Evolutionary conservation across 441 rosid species (phyloP).

Genomic region (Capsella rubella): DNA sequence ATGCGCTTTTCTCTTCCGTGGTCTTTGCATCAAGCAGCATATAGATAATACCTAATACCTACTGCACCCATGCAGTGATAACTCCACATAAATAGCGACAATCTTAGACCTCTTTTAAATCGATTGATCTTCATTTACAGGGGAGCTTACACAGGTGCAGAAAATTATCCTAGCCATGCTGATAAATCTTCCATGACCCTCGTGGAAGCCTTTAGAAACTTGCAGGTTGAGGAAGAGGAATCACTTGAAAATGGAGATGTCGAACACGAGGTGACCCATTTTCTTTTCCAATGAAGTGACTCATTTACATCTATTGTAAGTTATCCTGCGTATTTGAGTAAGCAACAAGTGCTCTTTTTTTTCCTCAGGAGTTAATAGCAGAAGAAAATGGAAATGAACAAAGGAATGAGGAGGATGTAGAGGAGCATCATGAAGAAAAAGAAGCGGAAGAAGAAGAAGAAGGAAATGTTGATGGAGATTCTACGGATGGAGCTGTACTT

Average conservation of each 20-base stretch:
- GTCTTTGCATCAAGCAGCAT: conserved; percentile 1
- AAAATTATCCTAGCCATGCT: conserved; percentile 62
- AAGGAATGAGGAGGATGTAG: conserved; percentile 25
- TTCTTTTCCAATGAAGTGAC: conserved; percentile 48
- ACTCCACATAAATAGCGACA: not conserved
- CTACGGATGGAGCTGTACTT: conserved; percentile 93
- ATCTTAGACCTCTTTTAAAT: conserved; percentile 15
- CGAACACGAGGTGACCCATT: conserved; percentile 63
- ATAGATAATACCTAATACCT: not conserved
- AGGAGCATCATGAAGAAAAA: conserved; percentile 22
- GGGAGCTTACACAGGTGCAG: conserved; percentile 69
- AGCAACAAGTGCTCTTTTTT: not conserved
- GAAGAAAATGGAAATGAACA: conserved; percentile 54
- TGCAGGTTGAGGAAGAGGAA: conserved; percentile 84
- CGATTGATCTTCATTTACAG: conserved; percentile 46
- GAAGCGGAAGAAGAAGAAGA: conserved; percentile 77
- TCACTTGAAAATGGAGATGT: conserved; percentile 87
- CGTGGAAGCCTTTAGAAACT: conserved; percentile 86
- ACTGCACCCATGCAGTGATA: not conserved
- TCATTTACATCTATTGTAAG: conserved; percentile 37
- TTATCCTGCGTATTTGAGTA: conserved; percentile 48
- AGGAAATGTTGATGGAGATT: conserved; percentile 91
- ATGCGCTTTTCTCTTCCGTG: not conserved
- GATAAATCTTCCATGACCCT: conserved; percentile 72
- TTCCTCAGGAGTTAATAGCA: conserved; percentile 44